Evolutionary conservation across 371 early-diverging fungal genomes (phyloP), one percentile per base, ranked within the genome.

Genomic region (Haplosporangium sp.): DNA sequence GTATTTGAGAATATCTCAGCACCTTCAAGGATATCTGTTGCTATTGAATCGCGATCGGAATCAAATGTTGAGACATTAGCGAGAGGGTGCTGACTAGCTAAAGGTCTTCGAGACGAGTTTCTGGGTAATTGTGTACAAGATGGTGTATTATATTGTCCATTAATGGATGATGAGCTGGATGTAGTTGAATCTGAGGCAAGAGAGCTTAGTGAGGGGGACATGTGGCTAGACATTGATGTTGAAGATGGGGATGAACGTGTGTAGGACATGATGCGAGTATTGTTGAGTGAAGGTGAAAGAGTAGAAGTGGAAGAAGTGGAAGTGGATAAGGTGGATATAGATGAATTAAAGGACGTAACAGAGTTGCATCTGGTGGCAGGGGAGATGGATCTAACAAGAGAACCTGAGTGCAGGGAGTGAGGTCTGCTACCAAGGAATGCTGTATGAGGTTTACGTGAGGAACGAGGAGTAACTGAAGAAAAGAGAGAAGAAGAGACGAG

Each of bases 1-100:
- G 52, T 52, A 20, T 34, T 19, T 37, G 53, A 48, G 9, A 11
- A n/a, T 44, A 35, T 68, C 11, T 19, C 38, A 37, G 44, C 44
- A 20, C 45, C 61, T n/a, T 4, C 52, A 47, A n/a, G 37, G 15
- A 37, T n/a, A 47, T 35, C 11, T 9, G 45, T 17, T 9, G 66
- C 7, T 5, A 35, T 40, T 5, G 61, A 67, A 11, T 52, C 63
- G 7, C 17, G 63, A 37, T 69, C 70, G 13, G 73, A 48, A 4
- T 67, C 70, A 42, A 73, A 66, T 4, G 70, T 77, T 7, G 78
- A 77, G 10, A 77, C 78, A 4, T 44, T 67, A 2, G 78, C 78
- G 9, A 77, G 56, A 34, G 78, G 78, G 48, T 77, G 78, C 35
- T 69, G 78, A 1, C 59, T 38, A 13, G 65, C 65, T 8, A 20